A percentile compares a stretch with the other conserved stretches of the same genome.
Evolutionary conservation across 2,329 filamentous ascomycete species (phyloP).

Genomic region (Penicillium frequentans): DNA sequence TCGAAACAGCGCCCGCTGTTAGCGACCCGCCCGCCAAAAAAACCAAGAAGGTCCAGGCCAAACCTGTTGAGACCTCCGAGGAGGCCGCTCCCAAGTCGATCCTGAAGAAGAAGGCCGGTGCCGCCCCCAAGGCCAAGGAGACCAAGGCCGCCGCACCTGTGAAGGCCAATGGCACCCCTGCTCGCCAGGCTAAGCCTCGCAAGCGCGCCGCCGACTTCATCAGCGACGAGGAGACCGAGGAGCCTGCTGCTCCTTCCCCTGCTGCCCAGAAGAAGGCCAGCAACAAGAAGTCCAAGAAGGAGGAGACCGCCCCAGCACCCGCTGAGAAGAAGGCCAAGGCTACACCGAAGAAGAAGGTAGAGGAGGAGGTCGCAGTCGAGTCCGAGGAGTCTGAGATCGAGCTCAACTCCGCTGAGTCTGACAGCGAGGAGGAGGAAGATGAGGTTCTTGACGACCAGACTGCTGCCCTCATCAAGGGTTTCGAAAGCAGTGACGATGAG

Average conservation of each 20-base stretch:
- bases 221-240: conserved; percentile 41
- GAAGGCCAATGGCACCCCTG: conserved; percentile 35
- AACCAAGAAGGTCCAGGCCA: conserved; percentile 54
- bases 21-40: conserved; percentile 58
- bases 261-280: conserved; percentile 40
- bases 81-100: conserved; percentile 31
- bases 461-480: conserved; percentile 54
- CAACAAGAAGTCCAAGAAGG: conserved; percentile 49
- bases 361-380: conserved; percentile 39
- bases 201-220: conserved; percentile 52
- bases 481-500: conserved; percentile 56
- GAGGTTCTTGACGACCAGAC: conserved; percentile 48
- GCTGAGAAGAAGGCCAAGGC: conserved; percentile 28
- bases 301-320: conserved; percentile 32
- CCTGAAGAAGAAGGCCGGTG: conserved; percentile 33
- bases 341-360: conserved; percentile 48
- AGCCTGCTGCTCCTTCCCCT: conserved; percentile 22
- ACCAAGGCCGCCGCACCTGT: conserved; percentile 25
- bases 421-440: conserved; percentile 40
- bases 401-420: conserved; percentile 16
- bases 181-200: conserved; percentile 43
- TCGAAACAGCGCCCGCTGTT: conserved; percentile 37
- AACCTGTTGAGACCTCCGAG: conserved; percentile 29
- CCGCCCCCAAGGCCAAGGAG: conserved; percentile 19
- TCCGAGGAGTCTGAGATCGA: conserved; percentile 35